Evolutionary conservation across 2,329 filamentous ascomycete species (phyloP).

Genomic region (Ophiocordyceps sinensis): DNA sequence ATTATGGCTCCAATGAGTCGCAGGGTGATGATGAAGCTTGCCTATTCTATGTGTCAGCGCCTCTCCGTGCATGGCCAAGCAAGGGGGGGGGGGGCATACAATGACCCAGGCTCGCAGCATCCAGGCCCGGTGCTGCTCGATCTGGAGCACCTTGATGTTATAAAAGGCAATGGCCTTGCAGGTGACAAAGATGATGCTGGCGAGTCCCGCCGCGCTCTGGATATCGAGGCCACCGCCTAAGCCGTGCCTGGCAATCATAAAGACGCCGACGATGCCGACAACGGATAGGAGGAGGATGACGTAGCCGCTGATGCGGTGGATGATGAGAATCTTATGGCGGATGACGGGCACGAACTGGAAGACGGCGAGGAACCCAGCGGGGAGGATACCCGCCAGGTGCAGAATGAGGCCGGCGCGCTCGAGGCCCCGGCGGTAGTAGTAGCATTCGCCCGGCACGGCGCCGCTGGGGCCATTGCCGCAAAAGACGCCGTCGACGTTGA

Average conservation of each 20-base stretch:
- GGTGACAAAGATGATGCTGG: conserved; percentile 27
- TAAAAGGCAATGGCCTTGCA: conserved; percentile 30
- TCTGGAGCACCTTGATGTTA: conserved; percentile 43
- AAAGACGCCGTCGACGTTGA: conserved; percentile 26
- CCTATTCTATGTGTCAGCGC: background rate
- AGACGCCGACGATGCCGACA: conserved; percentile 26
- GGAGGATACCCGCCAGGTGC: conserved; percentile 27
- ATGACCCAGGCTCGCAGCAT: conserved; percentile 40
- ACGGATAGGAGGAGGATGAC: conserved; percentile 30
- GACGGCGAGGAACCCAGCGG: conserved; percentile 24
- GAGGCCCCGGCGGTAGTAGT: conserved; percentile 13
- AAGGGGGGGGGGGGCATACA: background rate
- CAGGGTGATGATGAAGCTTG: background rate
- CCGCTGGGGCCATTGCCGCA: conserved; percentile 6
- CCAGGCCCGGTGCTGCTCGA: conserved; percentile 47
- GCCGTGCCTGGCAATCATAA: conserved; percentile 34
- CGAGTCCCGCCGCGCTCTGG: conserved; percentile 24
- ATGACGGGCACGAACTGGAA: conserved; percentile 32
- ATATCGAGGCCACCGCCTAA: conserved; percentile 37
- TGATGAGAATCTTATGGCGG: conserved; percentile 28
- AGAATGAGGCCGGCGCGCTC: conserved; percentile 26
- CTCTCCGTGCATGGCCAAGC: conserved; percentile 15
- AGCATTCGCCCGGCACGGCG: conserved; percentile 23
- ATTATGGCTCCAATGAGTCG: background rate
- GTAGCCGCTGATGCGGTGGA: conserved; percentile 48